These are phyloP conservation scores for Eleusine coracana DNA, from an alignment of 176 grass and related monocot species.

Conservation along the genomic window DNA sequence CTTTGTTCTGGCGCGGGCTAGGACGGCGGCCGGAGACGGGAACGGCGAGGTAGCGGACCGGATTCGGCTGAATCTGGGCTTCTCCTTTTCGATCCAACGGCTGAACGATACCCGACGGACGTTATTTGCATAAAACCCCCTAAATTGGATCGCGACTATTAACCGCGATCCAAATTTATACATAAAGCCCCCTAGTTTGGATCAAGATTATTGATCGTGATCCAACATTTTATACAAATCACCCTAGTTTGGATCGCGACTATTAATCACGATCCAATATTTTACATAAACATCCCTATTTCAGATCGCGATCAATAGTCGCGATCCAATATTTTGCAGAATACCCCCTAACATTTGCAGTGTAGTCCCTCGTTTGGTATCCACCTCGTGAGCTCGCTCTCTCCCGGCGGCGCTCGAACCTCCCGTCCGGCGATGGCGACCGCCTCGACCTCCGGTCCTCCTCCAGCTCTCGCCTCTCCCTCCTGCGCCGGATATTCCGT, in stretches of 20 bases:
- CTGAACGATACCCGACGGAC: not conserved
- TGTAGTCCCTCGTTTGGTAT: too few species aligned
- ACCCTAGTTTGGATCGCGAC: too few species aligned
- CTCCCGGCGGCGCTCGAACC: not conserved
- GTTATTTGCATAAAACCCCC: not conserved
- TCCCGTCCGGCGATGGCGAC: not conserved
- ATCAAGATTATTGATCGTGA: too few species aligned
- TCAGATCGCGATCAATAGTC: not conserved
- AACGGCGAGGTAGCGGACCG: not conserved
- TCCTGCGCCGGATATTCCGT: not conserved
- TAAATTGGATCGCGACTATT: too few species aligned
- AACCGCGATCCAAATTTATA: too few species aligned
- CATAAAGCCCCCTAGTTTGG: too few species aligned
- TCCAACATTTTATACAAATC: too few species aligned
- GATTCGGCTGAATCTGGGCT: not conserved
- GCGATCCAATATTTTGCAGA: not conserved
- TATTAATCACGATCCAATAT: not conserved
- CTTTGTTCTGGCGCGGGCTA: constrained; percentile 32
- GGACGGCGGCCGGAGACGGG: not conserved
- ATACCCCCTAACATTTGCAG: not conserved
- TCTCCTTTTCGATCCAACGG: not conserved
- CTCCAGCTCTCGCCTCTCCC: too few species aligned
- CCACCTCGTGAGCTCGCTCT: not conserved
- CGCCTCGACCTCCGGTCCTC: too few species aligned
- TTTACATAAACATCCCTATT: not conserved